Percentiles rank a stretch among this genome's conserved stretches.
These are phyloP conservation scores for Populus tomentosa DNA, from an alignment of 441 rosid genomes.

Conservation along the genomic window DNA sequence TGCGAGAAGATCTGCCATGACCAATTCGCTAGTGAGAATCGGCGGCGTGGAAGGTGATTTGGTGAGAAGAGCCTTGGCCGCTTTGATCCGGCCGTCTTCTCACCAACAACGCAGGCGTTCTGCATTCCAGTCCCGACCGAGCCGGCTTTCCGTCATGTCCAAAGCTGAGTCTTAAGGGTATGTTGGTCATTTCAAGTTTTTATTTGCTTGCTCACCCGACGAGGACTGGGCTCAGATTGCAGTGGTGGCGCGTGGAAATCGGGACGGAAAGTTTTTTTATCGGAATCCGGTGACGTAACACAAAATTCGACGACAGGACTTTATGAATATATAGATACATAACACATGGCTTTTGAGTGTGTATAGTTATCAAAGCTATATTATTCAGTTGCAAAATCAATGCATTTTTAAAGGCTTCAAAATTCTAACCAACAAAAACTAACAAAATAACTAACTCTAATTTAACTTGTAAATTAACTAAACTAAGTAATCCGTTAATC, in stretches of 20 bases:
- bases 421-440: neutral
- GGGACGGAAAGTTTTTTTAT: neutral
- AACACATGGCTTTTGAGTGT: neutral
- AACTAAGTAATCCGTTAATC: neutral
- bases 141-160: constrained; percentile 62
- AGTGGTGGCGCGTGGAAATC: neutral
- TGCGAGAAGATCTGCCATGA: constrained; percentile 78
- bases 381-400: neutral
- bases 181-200: neutral
- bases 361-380: neutral
- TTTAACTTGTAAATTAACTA: no score
- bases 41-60: constrained; percentile 85
- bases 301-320: neutral
- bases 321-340: neutral
- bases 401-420: neutral
- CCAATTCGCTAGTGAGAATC: constrained; percentile 80
- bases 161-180: constrained; percentile 20
- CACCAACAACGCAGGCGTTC: constrained; percentile 64
- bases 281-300: neutral
- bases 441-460: neutral
- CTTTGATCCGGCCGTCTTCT: constrained; percentile 73
- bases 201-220: neutral
- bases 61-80: constrained; percentile 65
- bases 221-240: neutral
- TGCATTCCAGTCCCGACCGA: constrained; percentile 60